Base-by-base conservation (phyloP, 2,329 filamentous ascomycete genomes). In the Fusarium floridanum region DNA sequence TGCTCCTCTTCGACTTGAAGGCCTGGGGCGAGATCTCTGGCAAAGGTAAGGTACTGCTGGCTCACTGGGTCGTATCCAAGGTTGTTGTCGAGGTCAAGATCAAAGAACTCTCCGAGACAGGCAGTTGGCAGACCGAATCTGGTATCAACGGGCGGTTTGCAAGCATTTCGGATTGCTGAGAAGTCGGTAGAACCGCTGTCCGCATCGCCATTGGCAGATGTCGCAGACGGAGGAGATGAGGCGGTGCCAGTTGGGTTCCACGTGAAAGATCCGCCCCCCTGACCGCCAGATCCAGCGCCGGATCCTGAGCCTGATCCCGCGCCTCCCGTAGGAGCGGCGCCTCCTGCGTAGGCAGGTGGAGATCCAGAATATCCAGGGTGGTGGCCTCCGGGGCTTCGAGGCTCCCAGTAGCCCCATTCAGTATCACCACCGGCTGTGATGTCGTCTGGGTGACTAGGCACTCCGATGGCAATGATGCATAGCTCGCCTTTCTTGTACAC, bases 41-140 rank as follows among this genome's bases (percentile, higher is more conserved):
- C 61, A 45, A 76, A 78, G 4, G 27, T 17, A 16, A 64, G 61
- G 9, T 75, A 72, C 11, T 72, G 67, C 1, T 39, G 16, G 50
- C 64, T 76, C 24, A 75, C 34, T 12, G 43, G 53, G 16, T 73
- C 66, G n/a, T 67, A 78, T 11, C 80, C 80, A 14, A 79, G 75
- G 6, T 61, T 53, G 14, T 71, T 63, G 56, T 82, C 80, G 8
- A 82, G 78, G 22, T 76, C 71, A n/a, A 71, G 50, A 65, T 81
- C 80, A 53, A 81, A 81, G 32, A 73, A 68, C 9, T 68, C 64
- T 14, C 78, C 79, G 17, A 76, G 59, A 65, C 78, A 78, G 17
- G 81, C 80, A 2, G 74, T 78, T 1, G 77, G 75, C 4, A 80
- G 70, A 29, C 75, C 72, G 16, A 78, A 76, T 62, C 74, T 72